Conservation (phyloP, 352 stramenopile species). For the Phytophthora litchii region DNA sequence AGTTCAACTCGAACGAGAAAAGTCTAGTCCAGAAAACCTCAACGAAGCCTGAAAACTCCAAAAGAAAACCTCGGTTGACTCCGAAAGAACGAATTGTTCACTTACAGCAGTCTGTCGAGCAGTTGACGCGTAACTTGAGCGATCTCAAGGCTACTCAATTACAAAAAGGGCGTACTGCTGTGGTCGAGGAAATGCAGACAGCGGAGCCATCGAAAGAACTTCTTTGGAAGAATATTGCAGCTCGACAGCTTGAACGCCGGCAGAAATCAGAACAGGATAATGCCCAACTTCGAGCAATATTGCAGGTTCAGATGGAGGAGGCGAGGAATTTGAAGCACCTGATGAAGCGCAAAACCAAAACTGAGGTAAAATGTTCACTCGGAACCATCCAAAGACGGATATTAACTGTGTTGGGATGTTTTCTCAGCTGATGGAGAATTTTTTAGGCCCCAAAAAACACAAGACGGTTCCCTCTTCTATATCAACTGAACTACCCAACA, state of each 20-base stretch:
- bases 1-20: no score
- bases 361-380: background rate
- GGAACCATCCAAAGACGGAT: background rate
- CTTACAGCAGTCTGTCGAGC: no score
- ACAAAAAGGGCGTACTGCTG: no score
- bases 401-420: background rate
- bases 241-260: conserved; percentile 19
- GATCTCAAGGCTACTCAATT: no score
- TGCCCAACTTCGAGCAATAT: conserved; percentile 9
- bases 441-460: background rate
- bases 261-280: conserved; percentile 28
- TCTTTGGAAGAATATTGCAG: conserved; percentile 29
- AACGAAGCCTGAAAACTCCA: no score
- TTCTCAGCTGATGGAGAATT: background rate
- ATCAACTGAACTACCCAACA: background rate
- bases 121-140: no score
- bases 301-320: conserved; percentile 28
- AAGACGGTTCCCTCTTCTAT: background rate
- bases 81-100: no score
- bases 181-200: no score
- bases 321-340: conserved; percentile 21
- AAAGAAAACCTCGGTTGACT: no score
- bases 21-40: no score
- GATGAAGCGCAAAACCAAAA: background rate
- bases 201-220: background rate